Base-by-base conservation (phyloP, 306 rosid genomes). In the Castanea mollissima region DNA sequence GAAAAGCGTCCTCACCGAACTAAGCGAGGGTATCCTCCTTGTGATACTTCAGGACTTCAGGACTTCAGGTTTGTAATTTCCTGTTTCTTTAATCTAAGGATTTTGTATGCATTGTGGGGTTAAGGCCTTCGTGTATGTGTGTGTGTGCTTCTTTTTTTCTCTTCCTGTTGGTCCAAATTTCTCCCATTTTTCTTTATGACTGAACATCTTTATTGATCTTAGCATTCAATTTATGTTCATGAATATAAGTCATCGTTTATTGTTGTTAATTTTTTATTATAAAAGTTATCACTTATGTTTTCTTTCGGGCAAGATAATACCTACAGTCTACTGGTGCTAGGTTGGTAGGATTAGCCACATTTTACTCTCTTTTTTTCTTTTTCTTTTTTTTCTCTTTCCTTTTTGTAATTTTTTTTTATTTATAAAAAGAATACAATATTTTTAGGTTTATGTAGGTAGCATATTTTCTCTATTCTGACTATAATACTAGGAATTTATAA, bases 1-100 rank as follows among this genome's bases (percentile, higher is more conserved):
- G 88, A 90, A 78, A 86, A 90, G 85, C 86, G 91, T 49, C 87
- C 97, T 5, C 71, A 84, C 70, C 86, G 94, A 3, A 92, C 85
- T 32, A 95, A 88, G 91, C 89, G 89, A 71, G 98, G 92, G 27
- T 95, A 95, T 80, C 99, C 99, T 84, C 98, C 98, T 35, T 95
- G 96, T 82, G 97, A 92, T 84, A 92, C 98, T 77, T 90, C 97
- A 58, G 91, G 94, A 92, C 98, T 77, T 90, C 97, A 58, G 91
- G 94, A 73, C 93, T 95, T 84, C 97, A 92, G 98, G 98, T 93
- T 74, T 85, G 81, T 29, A 65, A 38, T 55, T 27, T 76, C 69
- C 19, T 74, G 13, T 86, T 13, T 84, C 38, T 81, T 54, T n/a
- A 70, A 67, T 34, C 3, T 18, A 67, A 67, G 15, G 72, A 19